Evolutionary conservation across 2,329 filamentous ascomycete genomes (phyloP).

Genomic region (Calcarisporium arbuscula): DNA sequence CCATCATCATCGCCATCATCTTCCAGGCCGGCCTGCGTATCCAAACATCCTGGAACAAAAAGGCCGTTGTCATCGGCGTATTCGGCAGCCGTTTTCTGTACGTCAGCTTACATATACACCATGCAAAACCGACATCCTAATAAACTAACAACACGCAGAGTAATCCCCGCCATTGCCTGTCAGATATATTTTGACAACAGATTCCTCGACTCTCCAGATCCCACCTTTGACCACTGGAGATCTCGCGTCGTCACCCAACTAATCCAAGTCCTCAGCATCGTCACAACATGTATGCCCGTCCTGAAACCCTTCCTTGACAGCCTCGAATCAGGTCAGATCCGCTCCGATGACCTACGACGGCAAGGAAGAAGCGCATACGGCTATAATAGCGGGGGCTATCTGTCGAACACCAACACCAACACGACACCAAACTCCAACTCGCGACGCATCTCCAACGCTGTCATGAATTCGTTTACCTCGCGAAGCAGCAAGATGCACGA

Average conservation of each 20-base stretch:
- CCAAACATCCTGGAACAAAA: slow-evolving; percentile 20
- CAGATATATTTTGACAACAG: slow-evolving; percentile 19
- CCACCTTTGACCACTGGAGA: slow-evolving; percentile 18
- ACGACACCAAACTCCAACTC: too few species aligned
- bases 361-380: too few species aligned
- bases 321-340: slow-evolving; percentile 21
- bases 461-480: too few species aligned
- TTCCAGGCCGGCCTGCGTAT: slow-evolving; percentile 20
- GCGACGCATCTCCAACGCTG: too few species aligned
- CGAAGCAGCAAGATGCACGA: too few species aligned
- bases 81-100: slow-evolving; percentile 24
- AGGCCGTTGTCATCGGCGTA: slow-evolving; percentile 20
- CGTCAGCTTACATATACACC: too few species aligned
- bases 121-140: too few species aligned
- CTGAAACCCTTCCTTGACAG: slow-evolving; percentile 24
- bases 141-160: too few species aligned
- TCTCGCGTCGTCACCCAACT: slow-evolving; percentile 17
- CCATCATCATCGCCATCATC: slow-evolving; percentile 20
- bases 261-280: slow-evolving; percentile 20
- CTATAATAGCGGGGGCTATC: too few species aligned
- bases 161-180: slow-evolving; percentile 19
- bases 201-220: slow-evolving; percentile 15
- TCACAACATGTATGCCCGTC: slow-evolving; percentile 21
- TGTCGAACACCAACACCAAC: too few species aligned
- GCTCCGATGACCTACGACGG: slow-evolving; percentile 19